Conservation (phyloP, 2,329 filamentous ascomycete genomes). For the Arachnomyces sp. region DNA sequence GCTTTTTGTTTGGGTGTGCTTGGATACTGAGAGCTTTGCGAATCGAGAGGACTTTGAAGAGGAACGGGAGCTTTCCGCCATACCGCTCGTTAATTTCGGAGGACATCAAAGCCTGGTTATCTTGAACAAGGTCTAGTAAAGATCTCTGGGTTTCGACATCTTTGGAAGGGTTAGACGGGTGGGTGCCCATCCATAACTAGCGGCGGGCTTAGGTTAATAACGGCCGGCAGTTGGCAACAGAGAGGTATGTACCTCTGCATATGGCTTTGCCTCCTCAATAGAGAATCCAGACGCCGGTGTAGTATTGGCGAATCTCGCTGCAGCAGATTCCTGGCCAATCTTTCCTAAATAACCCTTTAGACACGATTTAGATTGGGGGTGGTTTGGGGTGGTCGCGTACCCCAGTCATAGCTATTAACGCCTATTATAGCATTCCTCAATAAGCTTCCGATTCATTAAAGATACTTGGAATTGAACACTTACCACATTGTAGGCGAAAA, state of each 20-base stretch:
- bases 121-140: constrained; percentile 76
- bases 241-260: constrained; percentile 64
- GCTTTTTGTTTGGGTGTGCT: constrained; percentile 90
- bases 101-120: constrained; percentile 77
- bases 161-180: constrained; percentile 89
- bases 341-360: constrained; percentile 54
- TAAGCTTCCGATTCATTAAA: neutral
- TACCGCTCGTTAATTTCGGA: constrained; percentile 64
- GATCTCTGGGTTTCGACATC: constrained; percentile 76
- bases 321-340: constrained; percentile 75
- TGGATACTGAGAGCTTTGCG: constrained; percentile 95
- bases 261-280: constrained; percentile 80
- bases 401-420: constrained; percentile 99
- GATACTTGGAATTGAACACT: constrained; percentile 10
- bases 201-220: constrained; percentile 8
- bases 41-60: constrained; percentile 97
- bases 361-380: constrained; percentile 21
- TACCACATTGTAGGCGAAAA: constrained; percentile 62
- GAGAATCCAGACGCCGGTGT: constrained; percentile 66
- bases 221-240: neutral
- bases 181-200: constrained; percentile 98
- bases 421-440: constrained; percentile 40
- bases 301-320: constrained; percentile 79
- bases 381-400: constrained; percentile 34
- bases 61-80: constrained; percentile 76